These are phyloP conservation scores for Ophiobolus disseminans DNA, from an alignment of 2,329 filamentous ascomycete genomes.

Conservation along the genomic window DNA sequence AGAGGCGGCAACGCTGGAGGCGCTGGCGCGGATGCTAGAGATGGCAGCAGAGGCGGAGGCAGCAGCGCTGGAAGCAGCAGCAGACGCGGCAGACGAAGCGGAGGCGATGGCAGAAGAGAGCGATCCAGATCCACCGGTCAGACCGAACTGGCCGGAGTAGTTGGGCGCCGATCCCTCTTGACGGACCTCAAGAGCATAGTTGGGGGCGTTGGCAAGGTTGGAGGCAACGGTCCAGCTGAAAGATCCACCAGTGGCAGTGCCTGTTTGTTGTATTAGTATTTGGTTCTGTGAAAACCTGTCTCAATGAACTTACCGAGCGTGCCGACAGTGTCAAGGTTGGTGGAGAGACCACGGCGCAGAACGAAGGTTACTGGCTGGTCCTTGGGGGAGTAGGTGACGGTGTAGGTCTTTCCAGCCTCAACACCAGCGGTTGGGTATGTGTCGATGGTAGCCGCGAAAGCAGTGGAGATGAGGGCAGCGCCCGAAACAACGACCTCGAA, in stretches of 20 bases:
- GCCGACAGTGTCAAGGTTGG: constrained; percentile 59
- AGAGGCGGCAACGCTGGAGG: constrained; percentile 31
- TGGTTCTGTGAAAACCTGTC: not conserved
- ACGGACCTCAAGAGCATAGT: constrained; percentile 67
- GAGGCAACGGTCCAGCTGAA: constrained; percentile 61
- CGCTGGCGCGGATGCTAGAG: constrained; percentile 39
- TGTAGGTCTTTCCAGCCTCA: constrained; percentile 57
- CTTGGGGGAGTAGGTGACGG: constrained; percentile 58
- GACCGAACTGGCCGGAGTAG: constrained; percentile 61
- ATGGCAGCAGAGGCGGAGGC: constrained; percentile 35
- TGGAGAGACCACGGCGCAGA: constrained; percentile 60
- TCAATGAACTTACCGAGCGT: constrained; percentile 52
- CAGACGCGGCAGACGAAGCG: constrained; percentile 26
- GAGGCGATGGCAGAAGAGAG: constrained; percentile 28
- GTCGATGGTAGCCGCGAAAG: constrained; percentile 59
- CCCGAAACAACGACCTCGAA: constrained; percentile 56
- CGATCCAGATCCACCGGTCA: constrained; percentile 42
- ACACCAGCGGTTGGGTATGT: constrained; percentile 56
- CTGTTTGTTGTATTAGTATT: constrained; percentile 35
- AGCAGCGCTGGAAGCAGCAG: constrained; percentile 22
- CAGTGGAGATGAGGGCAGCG: constrained; percentile 48
- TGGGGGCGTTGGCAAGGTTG: constrained; percentile 51
- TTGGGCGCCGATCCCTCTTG: constrained; percentile 61
- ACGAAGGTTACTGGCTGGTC: constrained; percentile 60
- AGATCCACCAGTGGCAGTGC: constrained; percentile 53